Conservation (phyloP, 768 basidiomycete species). For the Mycena filopes region DNA sequence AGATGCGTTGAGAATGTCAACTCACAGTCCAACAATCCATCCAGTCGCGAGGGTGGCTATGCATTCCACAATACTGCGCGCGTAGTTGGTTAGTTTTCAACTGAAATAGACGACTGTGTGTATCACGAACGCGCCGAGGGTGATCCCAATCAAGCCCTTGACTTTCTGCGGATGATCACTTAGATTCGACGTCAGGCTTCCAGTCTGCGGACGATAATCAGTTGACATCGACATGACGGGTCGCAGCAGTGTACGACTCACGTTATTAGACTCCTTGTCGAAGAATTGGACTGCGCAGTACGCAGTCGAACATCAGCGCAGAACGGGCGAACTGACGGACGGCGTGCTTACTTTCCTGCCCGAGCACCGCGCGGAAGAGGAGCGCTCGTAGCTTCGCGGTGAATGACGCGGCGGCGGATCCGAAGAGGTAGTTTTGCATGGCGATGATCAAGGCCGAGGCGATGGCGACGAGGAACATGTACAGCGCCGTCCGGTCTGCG, state of each 20-base stretch:
- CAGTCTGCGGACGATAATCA: constrained; percentile 48
- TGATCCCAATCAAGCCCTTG: constrained; percentile 86
- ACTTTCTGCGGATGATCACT: constrained; percentile 92
- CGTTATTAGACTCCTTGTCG: constrained; percentile 84
- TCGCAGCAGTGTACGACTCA: not conserved
- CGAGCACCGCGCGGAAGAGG: constrained; percentile 81
- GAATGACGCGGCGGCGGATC: constrained; percentile 72
- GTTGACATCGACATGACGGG: not conserved
- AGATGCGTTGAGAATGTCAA: not conserved
- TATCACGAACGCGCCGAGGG: constrained; percentile 80
- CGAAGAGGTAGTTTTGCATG: constrained; percentile 78
- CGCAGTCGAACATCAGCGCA: too few relatives aligned
- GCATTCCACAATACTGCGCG: constrained; percentile 78
- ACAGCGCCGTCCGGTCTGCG: constrained; percentile 42
- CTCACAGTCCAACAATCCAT: constrained; percentile 75
- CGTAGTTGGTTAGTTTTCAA: not conserved
- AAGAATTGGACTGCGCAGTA: constrained; percentile 79
- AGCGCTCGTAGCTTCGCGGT: constrained; percentile 76
- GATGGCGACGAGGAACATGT: constrained; percentile 85
- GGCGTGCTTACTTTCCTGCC: constrained; percentile 76
- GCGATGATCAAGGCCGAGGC: constrained; percentile 67
- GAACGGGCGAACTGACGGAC: not conserved
- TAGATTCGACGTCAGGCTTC: constrained; percentile 79
- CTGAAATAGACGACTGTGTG: not conserved
- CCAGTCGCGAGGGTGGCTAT: constrained; percentile 75